Conservation (phyloP, 768 basidiomycete species). For the Psilocybe sp. region DNA sequence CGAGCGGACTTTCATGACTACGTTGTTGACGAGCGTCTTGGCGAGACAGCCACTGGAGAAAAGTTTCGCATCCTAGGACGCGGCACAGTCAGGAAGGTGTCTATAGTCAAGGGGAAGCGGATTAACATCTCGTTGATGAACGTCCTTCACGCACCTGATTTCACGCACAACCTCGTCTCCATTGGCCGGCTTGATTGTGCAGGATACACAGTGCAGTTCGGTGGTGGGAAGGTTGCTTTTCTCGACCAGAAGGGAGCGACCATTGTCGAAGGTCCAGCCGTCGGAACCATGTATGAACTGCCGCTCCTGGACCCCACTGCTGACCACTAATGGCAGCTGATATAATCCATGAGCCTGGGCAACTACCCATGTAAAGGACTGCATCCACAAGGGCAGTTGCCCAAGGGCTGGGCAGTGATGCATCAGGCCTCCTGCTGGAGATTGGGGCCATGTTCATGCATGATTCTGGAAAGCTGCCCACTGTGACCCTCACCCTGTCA, state of each 20-base stretch:
- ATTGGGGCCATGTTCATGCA: no score
- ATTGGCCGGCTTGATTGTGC: constrained; percentile 9
- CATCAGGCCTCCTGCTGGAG: no score
- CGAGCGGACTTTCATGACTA: constrained; percentile 14
- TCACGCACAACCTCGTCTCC: constrained; percentile 23
- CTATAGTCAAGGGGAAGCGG: constrained; percentile 2
- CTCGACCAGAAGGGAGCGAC: neutral
- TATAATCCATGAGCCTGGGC: no score
- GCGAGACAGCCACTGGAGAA: constrained; percentile 6
- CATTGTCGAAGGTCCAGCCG: neutral
- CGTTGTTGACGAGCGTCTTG: neutral
- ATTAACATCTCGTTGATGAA: constrained; percentile 15
- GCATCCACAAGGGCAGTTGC: no score
- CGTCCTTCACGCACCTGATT: constrained; percentile 22
- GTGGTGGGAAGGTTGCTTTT: constrained; percentile 1
- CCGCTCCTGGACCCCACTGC: neutral
- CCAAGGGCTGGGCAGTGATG: no score
- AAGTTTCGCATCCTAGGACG: constrained; percentile 16
- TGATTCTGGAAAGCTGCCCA: no score
- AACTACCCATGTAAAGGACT: no score
- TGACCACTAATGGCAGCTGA: no score
- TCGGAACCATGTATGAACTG: neutral
- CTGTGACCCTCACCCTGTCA: no score
- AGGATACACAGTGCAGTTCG: constrained; percentile 12
- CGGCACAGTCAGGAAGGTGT: constrained; percentile 12